Evolutionary conservation across 345 rosid species (phyloP).

Genomic region (Sisymbrium irio): DNA sequence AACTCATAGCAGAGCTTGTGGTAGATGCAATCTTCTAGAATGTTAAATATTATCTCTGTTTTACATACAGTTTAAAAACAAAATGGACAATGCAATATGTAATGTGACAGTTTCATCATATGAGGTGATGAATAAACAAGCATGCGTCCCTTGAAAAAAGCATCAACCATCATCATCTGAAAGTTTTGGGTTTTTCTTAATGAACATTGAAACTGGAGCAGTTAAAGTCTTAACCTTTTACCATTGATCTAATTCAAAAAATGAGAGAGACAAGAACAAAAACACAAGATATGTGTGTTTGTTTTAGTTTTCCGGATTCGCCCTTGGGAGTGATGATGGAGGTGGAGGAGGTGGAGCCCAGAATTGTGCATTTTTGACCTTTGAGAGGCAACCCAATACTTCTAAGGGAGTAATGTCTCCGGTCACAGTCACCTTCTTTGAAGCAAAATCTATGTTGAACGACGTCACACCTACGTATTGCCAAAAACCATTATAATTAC

Average conservation of each 20-base stretch:
- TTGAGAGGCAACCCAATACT: conserved; percentile 79
- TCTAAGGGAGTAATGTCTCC: conserved; percentile 72
- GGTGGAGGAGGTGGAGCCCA: conserved; percentile 50
- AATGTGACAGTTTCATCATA: conserved; percentile 34
- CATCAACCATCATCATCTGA: not conserved
- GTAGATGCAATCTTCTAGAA: conserved; percentile 29
- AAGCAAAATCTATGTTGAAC: conserved; percentile 72
- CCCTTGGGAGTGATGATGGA: conserved; percentile 20
- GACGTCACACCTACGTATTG: conserved; percentile 70
- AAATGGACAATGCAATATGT: conserved; percentile 8
- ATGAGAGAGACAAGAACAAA: not conserved
- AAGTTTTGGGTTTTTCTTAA: not conserved
- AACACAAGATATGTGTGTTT: not conserved
- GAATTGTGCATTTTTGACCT: conserved; percentile 75
- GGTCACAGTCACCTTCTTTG: conserved; percentile 75
- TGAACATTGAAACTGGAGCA: not conserved
- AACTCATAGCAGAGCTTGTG: conserved; percentile 55
- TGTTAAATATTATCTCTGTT: conserved; percentile 9
- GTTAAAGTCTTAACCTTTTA: not conserved
- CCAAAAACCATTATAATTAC: conserved; percentile 3
- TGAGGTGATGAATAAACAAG: conserved; percentile 15
- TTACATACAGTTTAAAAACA: not conserved
- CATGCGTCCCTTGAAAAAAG: not conserved
- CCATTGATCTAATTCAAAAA: not conserved
- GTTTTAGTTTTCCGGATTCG: conserved; percentile 16